These are phyloP conservation scores for Parmales sp. DNA, from an alignment of 108 stramenopile genomes.

Conservation along the genomic window DNA sequence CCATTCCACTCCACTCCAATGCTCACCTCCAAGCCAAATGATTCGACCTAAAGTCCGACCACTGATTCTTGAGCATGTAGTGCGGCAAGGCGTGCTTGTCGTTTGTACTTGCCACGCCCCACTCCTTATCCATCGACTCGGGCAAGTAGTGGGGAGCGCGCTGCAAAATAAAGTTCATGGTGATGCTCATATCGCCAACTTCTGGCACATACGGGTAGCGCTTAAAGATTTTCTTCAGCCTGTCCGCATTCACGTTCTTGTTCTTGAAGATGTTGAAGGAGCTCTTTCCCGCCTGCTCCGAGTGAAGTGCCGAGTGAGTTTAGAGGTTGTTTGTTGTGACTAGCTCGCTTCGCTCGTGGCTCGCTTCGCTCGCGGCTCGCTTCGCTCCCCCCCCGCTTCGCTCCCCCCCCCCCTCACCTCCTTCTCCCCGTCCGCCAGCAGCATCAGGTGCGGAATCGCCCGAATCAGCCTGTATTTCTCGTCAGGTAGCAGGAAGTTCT, in stretches of 20 bases:
- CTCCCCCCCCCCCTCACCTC: too few relatives aligned
- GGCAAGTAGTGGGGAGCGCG: conserved; percentile 10
- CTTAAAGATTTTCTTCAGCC: conserved; percentile 22
- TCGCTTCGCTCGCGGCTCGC: too few relatives aligned
- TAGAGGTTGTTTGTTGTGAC: too few relatives aligned
- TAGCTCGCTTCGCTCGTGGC: too few relatives aligned
- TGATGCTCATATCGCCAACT: conserved; percentile 19
- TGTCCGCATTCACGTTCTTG: conserved; percentile 18
- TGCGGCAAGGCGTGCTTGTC: not conserved
- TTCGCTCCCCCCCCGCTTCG: too few relatives aligned
- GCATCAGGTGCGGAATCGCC: conserved; percentile 28
- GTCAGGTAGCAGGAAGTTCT: conserved; percentile 28
- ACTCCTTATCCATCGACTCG: not conserved
- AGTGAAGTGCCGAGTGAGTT: too few relatives aligned
- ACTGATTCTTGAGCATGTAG: not conserved
- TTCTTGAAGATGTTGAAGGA: conserved; percentile 30
- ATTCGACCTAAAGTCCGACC: not conserved
- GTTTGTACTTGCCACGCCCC: not conserved
- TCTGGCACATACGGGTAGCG: conserved; percentile 29
- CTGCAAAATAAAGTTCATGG: conserved; percentile 8
- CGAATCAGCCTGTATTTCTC: conserved; percentile 34
- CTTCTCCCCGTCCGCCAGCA: conserved; percentile 25
- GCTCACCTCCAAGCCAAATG: not conserved
- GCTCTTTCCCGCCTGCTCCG: too few relatives aligned
- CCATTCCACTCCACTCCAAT: too few relatives aligned